phyloP scores from a whole-genome alignment of 2,329 filamentous ascomycete genomes.

The Neobulgaria alba region DNA sequence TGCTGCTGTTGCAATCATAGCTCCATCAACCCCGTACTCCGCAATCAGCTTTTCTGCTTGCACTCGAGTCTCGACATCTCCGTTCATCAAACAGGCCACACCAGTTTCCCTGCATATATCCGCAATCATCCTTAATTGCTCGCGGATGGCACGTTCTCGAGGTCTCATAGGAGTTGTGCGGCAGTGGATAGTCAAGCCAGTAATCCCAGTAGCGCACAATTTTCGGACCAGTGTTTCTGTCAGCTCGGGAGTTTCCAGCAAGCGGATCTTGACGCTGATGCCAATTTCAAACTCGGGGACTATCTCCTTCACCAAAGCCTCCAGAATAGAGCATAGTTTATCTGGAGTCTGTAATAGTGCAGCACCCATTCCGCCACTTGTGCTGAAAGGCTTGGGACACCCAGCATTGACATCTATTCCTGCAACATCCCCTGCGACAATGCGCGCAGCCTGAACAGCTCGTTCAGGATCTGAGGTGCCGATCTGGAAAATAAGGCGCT shows the following conservation, averaged over 20 bases:
- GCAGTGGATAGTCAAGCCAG: slow-evolving; percentile 86
- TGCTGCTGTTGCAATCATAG: slow-evolving; percentile 92
- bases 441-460: slow-evolving; percentile 73
- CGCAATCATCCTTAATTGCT: slow-evolving; percentile 77
- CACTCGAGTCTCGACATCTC: slow-evolving; percentile 72
- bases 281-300: slow-evolving; percentile 74
- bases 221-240: slow-evolving; percentile 71
- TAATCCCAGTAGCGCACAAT: slow-evolving; percentile 83
- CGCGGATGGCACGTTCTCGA: slow-evolving; percentile 75
- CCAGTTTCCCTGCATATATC: slow-evolving; percentile 73
- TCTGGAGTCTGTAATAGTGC: slow-evolving; percentile 82
- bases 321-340: slow-evolving; percentile 71
- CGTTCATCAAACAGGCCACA: slow-evolving; percentile 92
- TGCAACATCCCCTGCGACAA: slow-evolving; percentile 79
- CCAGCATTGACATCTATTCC: slow-evolving; percentile 97
- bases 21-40: slow-evolving; percentile 82
- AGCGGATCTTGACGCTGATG: slow-evolving; percentile 92
- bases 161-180: slow-evolving; percentile 94
- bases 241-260: slow-evolving; percentile 67
- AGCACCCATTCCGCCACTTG: slow-evolving; percentile 89
- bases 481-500: slow-evolving; percentile 79
- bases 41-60: slow-evolving; percentile 62
- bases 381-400: slow-evolving; percentile 97
- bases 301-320: slow-evolving; percentile 72
- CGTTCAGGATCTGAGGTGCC: slow-evolving; percentile 76